Conservation (phyloP, 805 yeast genomes). For the Lipomyces sp. region DNA sequence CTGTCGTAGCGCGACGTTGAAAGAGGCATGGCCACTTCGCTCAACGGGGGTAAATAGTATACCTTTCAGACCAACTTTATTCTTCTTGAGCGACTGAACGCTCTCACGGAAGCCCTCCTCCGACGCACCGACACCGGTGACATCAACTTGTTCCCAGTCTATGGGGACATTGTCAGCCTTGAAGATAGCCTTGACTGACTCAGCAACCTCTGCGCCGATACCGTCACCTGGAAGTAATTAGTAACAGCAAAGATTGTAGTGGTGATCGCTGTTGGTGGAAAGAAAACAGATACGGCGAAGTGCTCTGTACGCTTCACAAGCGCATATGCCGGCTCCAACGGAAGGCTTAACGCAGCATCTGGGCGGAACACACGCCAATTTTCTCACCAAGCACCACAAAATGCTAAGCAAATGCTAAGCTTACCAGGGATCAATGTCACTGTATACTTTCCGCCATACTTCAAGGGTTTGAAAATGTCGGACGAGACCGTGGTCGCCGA, state of each 20-base stretch:
- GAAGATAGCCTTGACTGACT: constrained; percentile 89
- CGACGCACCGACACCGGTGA: constrained; percentile 66
- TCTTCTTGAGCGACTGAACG: constrained; percentile 88
- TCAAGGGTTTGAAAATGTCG: constrained; percentile 75
- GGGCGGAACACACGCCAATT: neutral
- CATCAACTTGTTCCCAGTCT: constrained; percentile 77
- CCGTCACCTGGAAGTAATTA: constrained; percentile 72
- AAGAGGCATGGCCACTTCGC: constrained; percentile 76
- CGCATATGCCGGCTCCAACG: neutral
- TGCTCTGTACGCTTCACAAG: neutral
- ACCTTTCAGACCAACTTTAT: constrained; percentile 96
- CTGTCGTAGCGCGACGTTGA: constrained; percentile 95
- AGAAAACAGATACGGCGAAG: too few species aligned
- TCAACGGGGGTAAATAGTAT: constrained; percentile 88
- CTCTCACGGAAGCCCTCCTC: constrained; percentile 48
- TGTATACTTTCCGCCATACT: constrained; percentile 92
- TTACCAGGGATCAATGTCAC: constrained; percentile 84
- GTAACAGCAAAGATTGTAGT: neutral
- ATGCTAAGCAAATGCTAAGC: too few species aligned
- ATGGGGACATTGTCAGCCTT: constrained; percentile 86
- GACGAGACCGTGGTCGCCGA: constrained; percentile 65
- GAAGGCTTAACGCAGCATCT: neutral
- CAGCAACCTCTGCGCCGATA: constrained; percentile 94
- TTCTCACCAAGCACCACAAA: neutral
- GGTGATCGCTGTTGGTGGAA: neutral